Evolutionary conservation across 805 yeast species (phyloP).

Genomic region (Wickerhamiella galacta): DNA sequence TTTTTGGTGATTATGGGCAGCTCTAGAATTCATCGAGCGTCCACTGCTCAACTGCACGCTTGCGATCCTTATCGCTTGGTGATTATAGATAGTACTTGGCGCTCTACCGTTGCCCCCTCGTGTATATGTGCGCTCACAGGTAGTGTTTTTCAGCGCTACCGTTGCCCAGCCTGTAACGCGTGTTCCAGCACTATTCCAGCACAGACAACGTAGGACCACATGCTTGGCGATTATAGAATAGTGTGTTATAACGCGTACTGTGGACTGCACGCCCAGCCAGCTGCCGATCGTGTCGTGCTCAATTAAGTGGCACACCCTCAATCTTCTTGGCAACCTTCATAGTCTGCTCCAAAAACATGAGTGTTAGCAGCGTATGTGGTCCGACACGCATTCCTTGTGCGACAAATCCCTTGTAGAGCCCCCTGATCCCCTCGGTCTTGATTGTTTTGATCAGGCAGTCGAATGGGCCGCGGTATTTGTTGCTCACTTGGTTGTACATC

Average conservation of each 20-base stretch:
- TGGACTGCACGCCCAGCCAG: not conserved
- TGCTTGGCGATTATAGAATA: too few species aligned
- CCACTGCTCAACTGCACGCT: too few species aligned
- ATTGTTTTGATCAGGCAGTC: constrained; percentile 83
- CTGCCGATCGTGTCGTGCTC: not conserved
- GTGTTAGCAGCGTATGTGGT: constrained; percentile 76
- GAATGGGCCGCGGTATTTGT: constrained; percentile 67
- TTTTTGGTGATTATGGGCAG: too few species aligned
- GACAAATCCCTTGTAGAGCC: constrained; percentile 86
- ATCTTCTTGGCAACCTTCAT: constrained; percentile 39
- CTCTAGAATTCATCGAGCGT: too few species aligned
- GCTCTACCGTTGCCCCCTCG: too few species aligned
- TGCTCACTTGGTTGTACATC: constrained; percentile 86
- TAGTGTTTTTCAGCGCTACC: too few species aligned
- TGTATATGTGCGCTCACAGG: too few species aligned
- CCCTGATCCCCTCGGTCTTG: constrained; percentile 63
- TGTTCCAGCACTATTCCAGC: not conserved
- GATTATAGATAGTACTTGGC: too few species aligned
- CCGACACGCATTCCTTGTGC: constrained; percentile 87
- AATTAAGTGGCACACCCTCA: constrained; percentile 23
- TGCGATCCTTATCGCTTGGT: too few species aligned
- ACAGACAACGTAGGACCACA: not conserved
- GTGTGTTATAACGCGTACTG: too few species aligned
- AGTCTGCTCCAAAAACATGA: constrained; percentile 92
- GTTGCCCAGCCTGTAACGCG: not conserved